Conservation (phyloP, 179 eudicot species). For the Gypsophila paniculata region DNA sequence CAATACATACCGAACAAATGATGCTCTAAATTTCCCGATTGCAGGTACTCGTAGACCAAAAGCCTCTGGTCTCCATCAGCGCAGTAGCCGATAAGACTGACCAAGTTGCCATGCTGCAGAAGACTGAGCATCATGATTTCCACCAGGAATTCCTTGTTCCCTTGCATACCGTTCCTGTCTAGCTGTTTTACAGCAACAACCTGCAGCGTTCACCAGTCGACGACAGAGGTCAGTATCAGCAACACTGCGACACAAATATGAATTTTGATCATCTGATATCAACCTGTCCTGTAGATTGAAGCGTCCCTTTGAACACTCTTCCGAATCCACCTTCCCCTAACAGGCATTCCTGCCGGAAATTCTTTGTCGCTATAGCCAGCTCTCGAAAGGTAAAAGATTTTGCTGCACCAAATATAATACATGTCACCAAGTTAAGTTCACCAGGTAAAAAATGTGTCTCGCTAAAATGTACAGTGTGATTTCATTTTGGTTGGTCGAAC, state of each 20-base stretch:
- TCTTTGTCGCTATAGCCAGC: constrained; percentile 53
- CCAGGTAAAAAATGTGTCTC: no score
- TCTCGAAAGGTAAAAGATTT: constrained; percentile 44
- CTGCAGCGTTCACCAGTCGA: constrained; percentile 24
- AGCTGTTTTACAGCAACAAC: constrained; percentile 51
- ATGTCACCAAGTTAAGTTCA: neutral
- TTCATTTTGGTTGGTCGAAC: no score
- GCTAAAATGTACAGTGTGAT: no score
- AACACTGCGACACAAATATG: neutral
- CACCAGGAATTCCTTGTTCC: constrained; percentile 37
- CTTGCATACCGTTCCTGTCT: constrained; percentile 47
- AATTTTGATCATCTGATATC: neutral
- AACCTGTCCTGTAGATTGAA: constrained; percentile 38
- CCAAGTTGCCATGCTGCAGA: constrained; percentile 36
- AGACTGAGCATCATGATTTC: constrained; percentile 35
- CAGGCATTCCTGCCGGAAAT: constrained; percentile 49
- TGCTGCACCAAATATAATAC: constrained; percentile 22
- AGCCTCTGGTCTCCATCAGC: constrained; percentile 53
- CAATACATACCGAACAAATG: constrained; percentile 35
- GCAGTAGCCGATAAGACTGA: constrained; percentile 43
- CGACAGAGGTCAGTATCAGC: constrained; percentile 16
- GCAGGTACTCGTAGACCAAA: constrained; percentile 41
- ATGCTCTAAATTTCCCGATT: constrained; percentile 40
- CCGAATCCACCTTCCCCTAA: constrained; percentile 59
- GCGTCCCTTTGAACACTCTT: constrained; percentile 45